A percentile compares a stretch with the other conserved stretches of the same genome.
phyloP scores from a whole-genome alignment of 2,329 filamentous ascomycete species.

The Chaetoscypha palmicola region DNA sequence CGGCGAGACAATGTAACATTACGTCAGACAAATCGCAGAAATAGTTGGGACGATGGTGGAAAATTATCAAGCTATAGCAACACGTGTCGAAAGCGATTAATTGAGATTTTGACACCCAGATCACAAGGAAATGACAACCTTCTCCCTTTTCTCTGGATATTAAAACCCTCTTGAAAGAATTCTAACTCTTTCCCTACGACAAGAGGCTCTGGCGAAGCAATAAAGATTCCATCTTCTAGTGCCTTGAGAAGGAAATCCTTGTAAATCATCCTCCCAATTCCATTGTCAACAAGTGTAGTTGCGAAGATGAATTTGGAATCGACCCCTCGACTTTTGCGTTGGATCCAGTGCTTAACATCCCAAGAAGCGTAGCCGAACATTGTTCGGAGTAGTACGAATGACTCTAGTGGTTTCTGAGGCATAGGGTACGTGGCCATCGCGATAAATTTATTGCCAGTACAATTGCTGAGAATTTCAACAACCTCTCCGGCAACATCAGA shows the following conservation, averaged over 20 bases:
- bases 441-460: background rate
- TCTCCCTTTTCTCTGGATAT: slow-evolving; percentile 18
- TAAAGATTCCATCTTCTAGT: slow-evolving; percentile 30
- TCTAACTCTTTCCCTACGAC: slow-evolving; percentile 38
- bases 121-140: slow-evolving; percentile 4
- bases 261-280: slow-evolving; percentile 28
- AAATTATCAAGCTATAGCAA: too few species aligned
- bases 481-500: slow-evolving; percentile 16
- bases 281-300: slow-evolving; percentile 8
- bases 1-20: too few species aligned
- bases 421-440: slow-evolving; percentile 1
- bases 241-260: slow-evolving; percentile 34
- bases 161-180: slow-evolving; percentile 35
- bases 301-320: slow-evolving; percentile 6
- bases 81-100: too few species aligned
- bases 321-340: slow-evolving; percentile 5
- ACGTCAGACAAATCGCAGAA: too few species aligned
- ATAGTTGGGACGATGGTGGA: too few species aligned
- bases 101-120: too few species aligned
- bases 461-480: slow-evolving; percentile 4
- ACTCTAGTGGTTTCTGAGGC: background rate
- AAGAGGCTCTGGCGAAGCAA: slow-evolving; percentile 33
- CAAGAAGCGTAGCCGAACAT: background rate
- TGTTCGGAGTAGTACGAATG: background rate
- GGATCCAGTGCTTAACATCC: background rate